These are phyloP conservation scores for Bullera alba DNA, from an alignment of 768 basidiomycete species.

Conservation along the genomic window DNA sequence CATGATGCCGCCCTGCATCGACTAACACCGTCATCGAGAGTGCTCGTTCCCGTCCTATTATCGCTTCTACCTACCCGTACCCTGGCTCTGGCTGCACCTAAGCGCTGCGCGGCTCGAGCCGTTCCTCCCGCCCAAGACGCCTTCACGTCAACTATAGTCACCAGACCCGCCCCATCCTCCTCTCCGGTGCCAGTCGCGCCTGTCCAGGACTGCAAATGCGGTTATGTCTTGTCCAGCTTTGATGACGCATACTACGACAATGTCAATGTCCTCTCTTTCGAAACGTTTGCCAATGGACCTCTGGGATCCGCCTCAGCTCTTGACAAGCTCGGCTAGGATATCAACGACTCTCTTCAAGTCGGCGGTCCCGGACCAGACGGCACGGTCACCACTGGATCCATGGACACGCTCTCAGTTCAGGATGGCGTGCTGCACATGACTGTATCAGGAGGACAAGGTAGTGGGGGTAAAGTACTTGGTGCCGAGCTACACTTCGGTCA, in stretches of 20 bases:
- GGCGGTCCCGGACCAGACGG: conserved; percentile 1
- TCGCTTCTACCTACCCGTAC: too few relatives aligned
- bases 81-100: too few relatives aligned
- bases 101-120: too few relatives aligned
- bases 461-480: conserved; percentile 3
- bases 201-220: conserved; percentile 1
- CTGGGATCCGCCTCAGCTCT: background rate
- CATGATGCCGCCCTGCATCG: too few relatives aligned
- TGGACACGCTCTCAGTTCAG: conserved; percentile 1
- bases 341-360: background rate
- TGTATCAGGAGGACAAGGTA: conserved; percentile 12
- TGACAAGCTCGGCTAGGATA: background rate
- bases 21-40: too few relatives aligned
- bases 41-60: too few relatives aligned
- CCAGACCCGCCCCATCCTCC: too few relatives aligned
- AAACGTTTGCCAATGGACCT: background rate
- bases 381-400: background rate
- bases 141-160: too few relatives aligned
- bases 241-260: background rate
- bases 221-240: background rate
- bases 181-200: too few relatives aligned
- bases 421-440: conserved; percentile 6
- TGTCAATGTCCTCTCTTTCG: background rate
- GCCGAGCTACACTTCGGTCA: conserved; percentile 6
- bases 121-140: too few relatives aligned